Percentiles rank a stretch among this genome's conserved stretches.
Conservation (phyloP, 768 basidiomycete species). For the Trametes maxima region DNA sequence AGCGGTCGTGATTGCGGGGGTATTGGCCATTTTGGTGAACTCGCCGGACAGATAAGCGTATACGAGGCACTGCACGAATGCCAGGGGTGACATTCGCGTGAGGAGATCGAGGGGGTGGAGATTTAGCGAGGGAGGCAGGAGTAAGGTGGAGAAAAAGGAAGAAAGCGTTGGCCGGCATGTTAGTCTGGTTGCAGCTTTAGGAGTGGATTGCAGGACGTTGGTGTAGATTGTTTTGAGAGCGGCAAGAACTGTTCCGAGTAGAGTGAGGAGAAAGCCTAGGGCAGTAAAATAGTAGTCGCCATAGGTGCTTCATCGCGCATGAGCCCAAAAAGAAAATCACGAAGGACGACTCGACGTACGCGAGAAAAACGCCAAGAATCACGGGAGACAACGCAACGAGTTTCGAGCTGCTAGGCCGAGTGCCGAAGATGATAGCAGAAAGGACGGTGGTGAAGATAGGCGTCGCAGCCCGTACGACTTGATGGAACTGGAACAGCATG, state of each 20-base stretch:
- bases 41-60: constrained; percentile 84
- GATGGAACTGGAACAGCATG: constrained; percentile 73
- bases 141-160: neutral
- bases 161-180: constrained; percentile 20
- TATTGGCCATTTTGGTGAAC: constrained; percentile 52
- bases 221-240: constrained; percentile 94
- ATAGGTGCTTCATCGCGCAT: constrained; percentile 63
- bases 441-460: constrained; percentile 91
- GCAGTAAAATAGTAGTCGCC: constrained; percentile 94
- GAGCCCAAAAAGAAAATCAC: neutral
- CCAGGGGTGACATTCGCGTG: constrained; percentile 88
- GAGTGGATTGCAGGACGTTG: constrained; percentile 65
- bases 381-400: constrained; percentile 81
- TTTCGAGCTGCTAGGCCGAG: constrained; percentile 60
- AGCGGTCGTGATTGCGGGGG: neutral
- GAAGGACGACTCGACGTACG: constrained; percentile 50
- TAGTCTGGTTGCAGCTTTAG: constrained; percentile 13
- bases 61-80: constrained; percentile 82
- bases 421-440: constrained; percentile 66
- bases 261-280: constrained; percentile 83
- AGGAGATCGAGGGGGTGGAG: constrained; percentile 85
- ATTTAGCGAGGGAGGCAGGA: constrained; percentile 36
- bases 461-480: constrained; percentile 91
- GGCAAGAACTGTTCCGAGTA: constrained; percentile 89
- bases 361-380: constrained; percentile 86